Conservation (phyloP, 1,284 basidiomycete genomes). For the Papiliotrema flavescens region DNA sequence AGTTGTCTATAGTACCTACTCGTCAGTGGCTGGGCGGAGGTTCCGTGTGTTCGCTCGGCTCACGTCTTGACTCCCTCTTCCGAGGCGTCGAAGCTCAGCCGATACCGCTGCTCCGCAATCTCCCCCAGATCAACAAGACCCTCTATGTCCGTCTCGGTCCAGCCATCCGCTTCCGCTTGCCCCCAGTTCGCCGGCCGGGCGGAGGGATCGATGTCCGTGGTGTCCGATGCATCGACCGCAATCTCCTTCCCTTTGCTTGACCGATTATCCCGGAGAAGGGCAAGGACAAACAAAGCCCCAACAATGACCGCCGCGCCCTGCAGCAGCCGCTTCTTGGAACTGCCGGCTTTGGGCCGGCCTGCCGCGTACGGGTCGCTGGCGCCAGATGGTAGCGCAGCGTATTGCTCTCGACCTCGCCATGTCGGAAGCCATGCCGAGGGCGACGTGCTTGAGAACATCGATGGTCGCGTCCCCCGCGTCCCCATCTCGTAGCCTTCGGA, state of each 20-base stretch:
- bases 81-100: conserved; percentile 14
- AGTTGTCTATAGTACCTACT: conserved; percentile 21
- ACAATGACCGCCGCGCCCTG: too few relatives aligned
- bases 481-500: too few relatives aligned
- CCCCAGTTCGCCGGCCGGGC: conserved; percentile 11
- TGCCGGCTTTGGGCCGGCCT: too few relatives aligned
- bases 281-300: too few relatives aligned
- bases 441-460: conserved; percentile 1
- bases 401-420: neutral
- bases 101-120: conserved; percentile 21
- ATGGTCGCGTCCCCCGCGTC: neutral
- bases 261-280: too few relatives aligned
- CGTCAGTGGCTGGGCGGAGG: neutral
- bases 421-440: neutral
- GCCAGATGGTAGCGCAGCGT: neutral
- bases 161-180: conserved; percentile 22
- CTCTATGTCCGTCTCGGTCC: conserved; percentile 4
- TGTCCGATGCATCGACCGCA: too few relatives aligned
- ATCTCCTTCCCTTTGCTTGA: too few relatives aligned
- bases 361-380: too few relatives aligned
- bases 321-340: too few relatives aligned
- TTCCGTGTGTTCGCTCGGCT: conserved; percentile 5
- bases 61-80: conserved; percentile 15
- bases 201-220: too few relatives aligned
- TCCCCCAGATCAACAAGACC: conserved; percentile 23